These are phyloP conservation scores for Spongospora subterranea DNA, from an alignment of 208 protist genomes.

Conservation along the genomic window DNA sequence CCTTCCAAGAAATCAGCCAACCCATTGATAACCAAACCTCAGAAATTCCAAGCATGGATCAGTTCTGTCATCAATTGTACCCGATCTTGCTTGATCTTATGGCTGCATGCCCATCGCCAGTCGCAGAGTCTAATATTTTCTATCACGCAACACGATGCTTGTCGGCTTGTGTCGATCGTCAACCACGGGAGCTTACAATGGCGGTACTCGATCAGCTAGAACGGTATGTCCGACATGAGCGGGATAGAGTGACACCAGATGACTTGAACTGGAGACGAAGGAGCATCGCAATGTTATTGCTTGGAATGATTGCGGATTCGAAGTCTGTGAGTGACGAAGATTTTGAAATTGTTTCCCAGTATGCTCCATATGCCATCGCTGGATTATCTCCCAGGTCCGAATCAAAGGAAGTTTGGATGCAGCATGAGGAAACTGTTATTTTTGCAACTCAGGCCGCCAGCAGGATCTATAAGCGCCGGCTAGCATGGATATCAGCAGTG, in stretches of 20 bases:
- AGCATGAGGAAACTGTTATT: neutral
- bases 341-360: neutral
- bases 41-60: neutral
- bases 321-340: neutral
- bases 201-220: neutral
- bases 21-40: neutral
- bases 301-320: neutral
- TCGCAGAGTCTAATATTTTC: neutral
- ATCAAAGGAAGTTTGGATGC: neutral
- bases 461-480: neutral
- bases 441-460: neutral
- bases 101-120: neutral
- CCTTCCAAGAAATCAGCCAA: neutral
- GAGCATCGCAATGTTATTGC: neutral
- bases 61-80: neutral
- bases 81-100: slow-evolving; percentile 19
- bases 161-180: neutral
- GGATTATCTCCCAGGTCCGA: neutral
- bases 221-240: neutral
- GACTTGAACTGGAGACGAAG: neutral
- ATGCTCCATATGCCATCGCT: neutral
- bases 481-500: neutral
- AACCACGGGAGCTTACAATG: neutral
- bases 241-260: neutral
- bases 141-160: slow-evolving; percentile 3